phyloP scores from a whole-genome alignment of 164 flowering plant species.

The Tinospora cordifolia region DNA sequence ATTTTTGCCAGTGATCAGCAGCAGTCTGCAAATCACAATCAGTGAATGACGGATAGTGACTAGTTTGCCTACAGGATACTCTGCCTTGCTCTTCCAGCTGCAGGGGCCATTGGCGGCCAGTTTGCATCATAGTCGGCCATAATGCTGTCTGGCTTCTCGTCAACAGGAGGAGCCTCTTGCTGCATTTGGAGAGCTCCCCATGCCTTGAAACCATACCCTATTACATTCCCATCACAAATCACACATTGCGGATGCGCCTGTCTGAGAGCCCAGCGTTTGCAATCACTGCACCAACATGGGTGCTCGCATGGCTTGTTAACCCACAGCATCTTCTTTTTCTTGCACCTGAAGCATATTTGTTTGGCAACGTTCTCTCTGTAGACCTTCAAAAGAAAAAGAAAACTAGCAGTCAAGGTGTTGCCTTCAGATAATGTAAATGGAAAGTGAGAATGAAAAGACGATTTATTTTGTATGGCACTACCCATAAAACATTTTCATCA shows the following conservation, averaged over 20 bases:
- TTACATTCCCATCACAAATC: slow-evolving; percentile 28
- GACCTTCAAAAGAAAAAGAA: slow-evolving; percentile 17
- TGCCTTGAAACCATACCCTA: slow-evolving; percentile 13
- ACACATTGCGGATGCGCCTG: slow-evolving; percentile 31
- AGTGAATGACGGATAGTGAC: too few species aligned
- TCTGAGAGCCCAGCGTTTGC: slow-evolving; percentile 18
- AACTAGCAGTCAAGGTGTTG: not conserved
- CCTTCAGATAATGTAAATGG: not conserved
- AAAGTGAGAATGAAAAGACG: not conserved
- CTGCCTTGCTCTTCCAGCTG: too few species aligned
- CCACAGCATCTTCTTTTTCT: slow-evolving; percentile 21
- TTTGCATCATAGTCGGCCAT: not conserved
- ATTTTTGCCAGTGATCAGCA: too few species aligned
- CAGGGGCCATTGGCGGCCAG: not conserved
- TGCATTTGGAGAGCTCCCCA: not conserved
- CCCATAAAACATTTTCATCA: too few species aligned
- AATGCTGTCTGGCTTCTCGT: not conserved
- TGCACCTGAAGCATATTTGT: slow-evolving; percentile 34
- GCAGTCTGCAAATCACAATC: too few species aligned
- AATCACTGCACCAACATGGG: slow-evolving; percentile 32
- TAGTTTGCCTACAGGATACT: too few species aligned
- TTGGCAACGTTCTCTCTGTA: slow-evolving; percentile 17
- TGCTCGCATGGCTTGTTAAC: slow-evolving; percentile 39
- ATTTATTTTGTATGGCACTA: too few species aligned
- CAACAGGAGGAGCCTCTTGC: not conserved